Conservation (phyloP, 768 basidiomycete genomes). For the Mrakia gelida region DNA sequence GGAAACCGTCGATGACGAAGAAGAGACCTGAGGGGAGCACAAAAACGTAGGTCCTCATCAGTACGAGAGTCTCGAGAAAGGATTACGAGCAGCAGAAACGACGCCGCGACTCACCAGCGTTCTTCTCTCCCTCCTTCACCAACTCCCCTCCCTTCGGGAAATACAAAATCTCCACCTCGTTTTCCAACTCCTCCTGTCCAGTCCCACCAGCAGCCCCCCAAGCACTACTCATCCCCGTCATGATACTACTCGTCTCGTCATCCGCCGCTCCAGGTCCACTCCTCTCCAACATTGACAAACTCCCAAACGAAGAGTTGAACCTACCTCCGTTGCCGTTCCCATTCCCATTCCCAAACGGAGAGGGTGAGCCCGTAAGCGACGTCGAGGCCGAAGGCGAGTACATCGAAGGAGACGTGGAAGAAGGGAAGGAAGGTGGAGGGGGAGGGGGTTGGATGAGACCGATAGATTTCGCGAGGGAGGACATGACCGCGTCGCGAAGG, state of each 20-base stretch:
- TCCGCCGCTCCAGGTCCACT: constrained; percentile 35
- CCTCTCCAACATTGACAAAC: constrained; percentile 39
- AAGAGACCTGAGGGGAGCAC: constrained; percentile 62
- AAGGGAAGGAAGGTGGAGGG: constrained; percentile 30
- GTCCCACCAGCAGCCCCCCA: constrained; percentile 45
- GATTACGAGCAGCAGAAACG: neutral
- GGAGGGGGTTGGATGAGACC: constrained; percentile 86
- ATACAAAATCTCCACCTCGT: constrained; percentile 92
- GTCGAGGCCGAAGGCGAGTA: neutral
- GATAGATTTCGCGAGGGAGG: constrained; percentile 94
- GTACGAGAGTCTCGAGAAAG: neutral
- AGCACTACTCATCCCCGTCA: constrained; percentile 55
- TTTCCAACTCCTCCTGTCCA: constrained; percentile 75
- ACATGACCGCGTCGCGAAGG: constrained; percentile 94
- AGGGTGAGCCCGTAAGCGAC: constrained; percentile 30
- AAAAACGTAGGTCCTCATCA: neutral
- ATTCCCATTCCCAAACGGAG: constrained; percentile 34
- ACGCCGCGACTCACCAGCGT: constrained; percentile 58
- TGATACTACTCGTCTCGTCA: constrained; percentile 49
- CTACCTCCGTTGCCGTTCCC: neutral
- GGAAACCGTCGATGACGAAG: constrained; percentile 91
- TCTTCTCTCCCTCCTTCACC: constrained; percentile 82
- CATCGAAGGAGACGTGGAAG: constrained; percentile 34
- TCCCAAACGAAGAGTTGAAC: constrained; percentile 42
- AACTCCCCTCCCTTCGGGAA: constrained; percentile 81